phyloP scores from a whole-genome alignment of 371 early-diverging fungal species.

The Encephalitozoon intestinalis region DNA sequence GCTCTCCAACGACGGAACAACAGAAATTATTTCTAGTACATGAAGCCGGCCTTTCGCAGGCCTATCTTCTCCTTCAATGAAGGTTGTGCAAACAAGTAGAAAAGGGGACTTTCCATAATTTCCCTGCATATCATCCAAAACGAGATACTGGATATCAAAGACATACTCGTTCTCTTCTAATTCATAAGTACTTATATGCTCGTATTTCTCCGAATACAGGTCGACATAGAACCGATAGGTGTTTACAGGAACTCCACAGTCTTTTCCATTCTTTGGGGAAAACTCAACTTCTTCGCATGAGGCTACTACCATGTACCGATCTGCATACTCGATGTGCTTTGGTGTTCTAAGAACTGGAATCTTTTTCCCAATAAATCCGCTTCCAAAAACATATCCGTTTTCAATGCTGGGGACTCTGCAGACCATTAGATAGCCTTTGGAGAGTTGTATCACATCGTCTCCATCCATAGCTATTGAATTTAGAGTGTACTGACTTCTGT shows the following conservation, averaged over 20 bases:
- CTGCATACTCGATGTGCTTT: conserved; percentile 19
- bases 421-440: background rate
- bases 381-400: background rate
- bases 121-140: conserved; percentile 43
- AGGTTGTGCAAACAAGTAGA: conserved; percentile 52
- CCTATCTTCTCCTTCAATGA: conserved; percentile 58
- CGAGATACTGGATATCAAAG: conserved; percentile 28
- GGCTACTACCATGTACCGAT: conserved; percentile 2
- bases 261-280: background rate
- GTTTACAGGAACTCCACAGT: background rate
- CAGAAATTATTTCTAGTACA: conserved; percentile 54
- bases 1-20: conserved; percentile 46
- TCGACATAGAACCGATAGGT: conserved; percentile 11
- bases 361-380: background rate
- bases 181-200: conserved; percentile 28
- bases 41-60: conserved; percentile 49
- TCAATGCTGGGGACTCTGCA: background rate
- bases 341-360: background rate
- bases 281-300: background rate
- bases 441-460: background rate
- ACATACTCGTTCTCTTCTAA: conserved; percentile 48
- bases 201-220: conserved; percentile 1
- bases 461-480: background rate
- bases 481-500: background rate
- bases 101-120: conserved; percentile 33